phyloP scores from a whole-genome alignment of 2,329 filamentous ascomycete species.

The Aspergillus pseudoglaucus region DNA sequence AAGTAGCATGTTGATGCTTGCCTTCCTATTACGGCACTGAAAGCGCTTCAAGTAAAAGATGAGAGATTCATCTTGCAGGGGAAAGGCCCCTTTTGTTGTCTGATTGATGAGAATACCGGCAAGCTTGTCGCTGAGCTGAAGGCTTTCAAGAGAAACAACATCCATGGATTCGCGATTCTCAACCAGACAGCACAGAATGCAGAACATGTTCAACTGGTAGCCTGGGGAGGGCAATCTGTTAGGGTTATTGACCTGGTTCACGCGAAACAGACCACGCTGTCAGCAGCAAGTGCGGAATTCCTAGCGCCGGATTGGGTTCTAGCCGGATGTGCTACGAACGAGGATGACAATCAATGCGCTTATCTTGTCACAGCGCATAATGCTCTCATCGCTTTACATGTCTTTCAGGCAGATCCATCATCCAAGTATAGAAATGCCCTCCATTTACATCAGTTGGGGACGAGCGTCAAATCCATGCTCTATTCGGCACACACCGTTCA shows the following conservation, averaged over 20 bases:
- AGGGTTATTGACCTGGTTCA: slow-evolving; percentile 30
- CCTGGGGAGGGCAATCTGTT: slow-evolving; percentile 65
- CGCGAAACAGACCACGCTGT: slow-evolving; percentile 12
- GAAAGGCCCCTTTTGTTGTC: slow-evolving; percentile 29
- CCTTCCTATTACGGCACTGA: slow-evolving; percentile 38
- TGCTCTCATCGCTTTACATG: slow-evolving; percentile 55
- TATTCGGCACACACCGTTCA: slow-evolving; percentile 75
- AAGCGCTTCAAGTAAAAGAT: slow-evolving; percentile 22
- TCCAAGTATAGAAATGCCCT: slow-evolving; percentile 18
- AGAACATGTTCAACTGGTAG: slow-evolving; percentile 35
- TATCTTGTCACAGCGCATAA: slow-evolving; percentile 82
- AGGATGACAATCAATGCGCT: slow-evolving; percentile 32
- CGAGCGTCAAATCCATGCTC: slow-evolving; percentile 66
- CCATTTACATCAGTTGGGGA: slow-evolving; percentile 37
- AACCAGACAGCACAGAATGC: slow-evolving; percentile 12
- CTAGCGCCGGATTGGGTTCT: slow-evolving; percentile 70
- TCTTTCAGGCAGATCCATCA: slow-evolving; percentile 8
- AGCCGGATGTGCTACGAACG: slow-evolving; percentile 47
- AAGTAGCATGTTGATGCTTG: slow-evolving; percentile 36
- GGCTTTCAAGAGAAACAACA: slow-evolving; percentile 31
- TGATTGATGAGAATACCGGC: slow-evolving; percentile 29
- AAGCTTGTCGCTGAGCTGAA: slow-evolving; percentile 21
- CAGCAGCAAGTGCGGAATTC: slow-evolving; percentile 35
- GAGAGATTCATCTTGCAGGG: slow-evolving; percentile 31
- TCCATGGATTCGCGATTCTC: slow-evolving; percentile 33